phyloP scores from a whole-genome alignment of 2,329 filamentous ascomycete genomes.

The Microcyclospora tardicrescens region DNA sequence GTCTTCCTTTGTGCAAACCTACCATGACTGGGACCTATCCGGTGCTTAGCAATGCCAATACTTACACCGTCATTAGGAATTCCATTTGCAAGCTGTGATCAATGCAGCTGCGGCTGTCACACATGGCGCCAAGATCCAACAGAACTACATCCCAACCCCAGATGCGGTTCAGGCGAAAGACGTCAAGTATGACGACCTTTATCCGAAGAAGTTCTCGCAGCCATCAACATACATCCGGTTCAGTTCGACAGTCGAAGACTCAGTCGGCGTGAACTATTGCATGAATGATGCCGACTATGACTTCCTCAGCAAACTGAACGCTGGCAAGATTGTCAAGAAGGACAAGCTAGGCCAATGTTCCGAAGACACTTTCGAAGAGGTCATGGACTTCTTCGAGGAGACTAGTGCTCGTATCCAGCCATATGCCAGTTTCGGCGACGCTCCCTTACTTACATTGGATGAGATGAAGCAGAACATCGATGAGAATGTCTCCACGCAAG shows the following conservation, averaged over 20 bases:
- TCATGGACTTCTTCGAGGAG: constrained; percentile 91
- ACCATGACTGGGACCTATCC: background rate
- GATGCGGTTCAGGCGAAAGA: constrained; percentile 46
- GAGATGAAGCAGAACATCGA: constrained; percentile 52
- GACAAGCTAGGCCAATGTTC: constrained; percentile 49
- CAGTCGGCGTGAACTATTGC: constrained; percentile 79
- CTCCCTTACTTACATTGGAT: constrained; percentile 52
- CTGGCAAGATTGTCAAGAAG: constrained; percentile 43
- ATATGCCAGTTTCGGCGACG: constrained; percentile 79
- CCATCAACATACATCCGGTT: constrained; percentile 93
- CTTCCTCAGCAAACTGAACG: constrained; percentile 74
- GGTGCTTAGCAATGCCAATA: constrained; percentile 1
- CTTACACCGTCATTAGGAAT: constrained; percentile 52
- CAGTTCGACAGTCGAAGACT: constrained; percentile 96
- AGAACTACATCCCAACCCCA: constrained; percentile 55
- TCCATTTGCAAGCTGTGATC: constrained; percentile 81
- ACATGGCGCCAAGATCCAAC: constrained; percentile 44
- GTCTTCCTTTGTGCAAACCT: constrained; percentile 1
- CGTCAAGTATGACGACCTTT: constrained; percentile 80
- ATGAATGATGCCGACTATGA: constrained; percentile 84
- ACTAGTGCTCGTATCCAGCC: constrained; percentile 73
- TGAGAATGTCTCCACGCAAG: constrained; percentile 36
- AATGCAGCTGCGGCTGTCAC: constrained; percentile 43
- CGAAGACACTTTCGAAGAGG: constrained; percentile 83
- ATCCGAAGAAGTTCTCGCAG: constrained; percentile 65